A percentile compares a stretch with the other conserved stretches of the same genome.
Evolutionary conservation across 495 filamentous ascomycete species (phyloP).

Genomic region (Xylaria scruposa): DNA sequence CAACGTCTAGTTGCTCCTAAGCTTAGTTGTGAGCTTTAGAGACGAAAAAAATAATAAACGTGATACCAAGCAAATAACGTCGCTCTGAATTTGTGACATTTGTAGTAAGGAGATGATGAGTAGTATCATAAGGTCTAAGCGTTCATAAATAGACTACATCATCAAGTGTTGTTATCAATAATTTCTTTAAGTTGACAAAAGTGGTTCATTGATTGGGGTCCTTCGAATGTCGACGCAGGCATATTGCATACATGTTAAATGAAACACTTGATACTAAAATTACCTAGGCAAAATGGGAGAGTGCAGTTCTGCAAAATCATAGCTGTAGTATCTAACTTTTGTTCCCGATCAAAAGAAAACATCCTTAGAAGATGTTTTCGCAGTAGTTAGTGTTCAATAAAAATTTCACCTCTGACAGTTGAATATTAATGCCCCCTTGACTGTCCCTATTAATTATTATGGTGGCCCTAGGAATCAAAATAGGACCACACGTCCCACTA

Average conservation of each 20-base stretch:
- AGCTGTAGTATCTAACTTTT: neutral
- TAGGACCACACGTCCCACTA: no score
- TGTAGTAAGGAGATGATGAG: neutral
- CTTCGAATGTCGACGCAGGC: neutral
- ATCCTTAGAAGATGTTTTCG: no score
- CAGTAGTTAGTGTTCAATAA: no score
- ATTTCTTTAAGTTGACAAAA: neutral
- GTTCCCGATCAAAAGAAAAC: no score
- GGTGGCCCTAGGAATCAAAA: no score
- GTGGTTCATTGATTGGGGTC: neutral
- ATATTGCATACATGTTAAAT: neutral
- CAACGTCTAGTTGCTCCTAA: slow-evolving; percentile 1
- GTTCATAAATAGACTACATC: neutral
- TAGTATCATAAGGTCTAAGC: neutral
- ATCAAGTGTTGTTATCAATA: no score
- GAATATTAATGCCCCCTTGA: no score
- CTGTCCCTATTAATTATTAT: no score
- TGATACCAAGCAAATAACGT: slow-evolving; percentile 22
- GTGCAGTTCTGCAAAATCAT: neutral
- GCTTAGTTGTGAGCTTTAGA: neutral
- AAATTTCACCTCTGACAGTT: no score
- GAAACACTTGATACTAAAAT: neutral
- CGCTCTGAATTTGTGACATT: neutral
- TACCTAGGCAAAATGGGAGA: neutral
- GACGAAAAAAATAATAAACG: slow-evolving; percentile 27